Evolutionary conservation across 768 basidiomycete species (phyloP).

Genomic region (Termitomyces titanicus): DNA sequence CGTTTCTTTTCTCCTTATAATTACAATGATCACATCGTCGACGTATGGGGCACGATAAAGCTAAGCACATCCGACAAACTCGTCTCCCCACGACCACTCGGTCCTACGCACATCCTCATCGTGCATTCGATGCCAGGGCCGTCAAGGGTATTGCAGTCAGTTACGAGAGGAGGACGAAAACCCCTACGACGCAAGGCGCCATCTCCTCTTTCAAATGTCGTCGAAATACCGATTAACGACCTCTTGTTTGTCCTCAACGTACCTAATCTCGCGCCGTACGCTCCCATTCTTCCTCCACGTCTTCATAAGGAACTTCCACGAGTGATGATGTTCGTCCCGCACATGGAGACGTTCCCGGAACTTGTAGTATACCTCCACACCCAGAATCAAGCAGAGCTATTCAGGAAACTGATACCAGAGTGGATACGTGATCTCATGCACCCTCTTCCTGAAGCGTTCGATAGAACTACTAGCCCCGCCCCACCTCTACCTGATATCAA

Average conservation of each 20-base stretch:
- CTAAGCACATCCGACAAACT: conserved; percentile 26
- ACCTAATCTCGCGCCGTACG: conserved; percentile 26
- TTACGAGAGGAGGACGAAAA: conserved; percentile 1
- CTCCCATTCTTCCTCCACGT: conserved; percentile 25
- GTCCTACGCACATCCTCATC: conserved; percentile 34
- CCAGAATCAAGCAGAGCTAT: conserved; percentile 32
- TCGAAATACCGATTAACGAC: conserved; percentile 36
- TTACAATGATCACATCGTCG: conserved; percentile 11
- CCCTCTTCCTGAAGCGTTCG: conserved; percentile 21
- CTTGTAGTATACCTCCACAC: conserved; percentile 36
- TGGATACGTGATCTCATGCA: conserved; percentile 35
- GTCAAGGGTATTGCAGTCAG: not conserved
- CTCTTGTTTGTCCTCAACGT: conserved; percentile 32
- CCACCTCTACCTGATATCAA: conserved; percentile 1
- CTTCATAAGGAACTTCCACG: conserved; percentile 31
- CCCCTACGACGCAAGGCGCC: not conserved
- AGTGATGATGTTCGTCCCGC: conserved; percentile 28
- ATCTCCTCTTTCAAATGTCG: conserved; percentile 13
- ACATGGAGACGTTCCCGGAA: conserved; percentile 31
- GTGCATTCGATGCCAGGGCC: conserved; percentile 11
- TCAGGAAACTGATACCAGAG: conserved; percentile 31
- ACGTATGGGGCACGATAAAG: conserved; percentile 20
- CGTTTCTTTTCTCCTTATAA: not conserved
- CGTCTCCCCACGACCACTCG: conserved; percentile 33
- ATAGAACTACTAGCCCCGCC: not conserved